Percentiles rank a stretch among this genome's conserved stretches.
Evolutionary conservation across 2,329 filamentous ascomycete species (phyloP).

Genomic region (Penicillium sumatraense): DNA sequence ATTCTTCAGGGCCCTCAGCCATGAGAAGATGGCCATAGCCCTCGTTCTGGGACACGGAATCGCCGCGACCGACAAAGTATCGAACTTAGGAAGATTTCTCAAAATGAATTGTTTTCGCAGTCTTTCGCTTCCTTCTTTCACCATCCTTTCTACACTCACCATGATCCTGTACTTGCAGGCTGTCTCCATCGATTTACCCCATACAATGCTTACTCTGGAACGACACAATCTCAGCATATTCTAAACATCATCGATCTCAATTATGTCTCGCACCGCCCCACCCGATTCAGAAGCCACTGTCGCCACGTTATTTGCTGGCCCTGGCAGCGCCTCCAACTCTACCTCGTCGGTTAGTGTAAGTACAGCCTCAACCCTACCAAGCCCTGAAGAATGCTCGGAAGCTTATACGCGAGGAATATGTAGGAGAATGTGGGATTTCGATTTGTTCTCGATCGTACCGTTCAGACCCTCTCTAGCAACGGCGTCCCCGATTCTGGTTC

Average conservation of each 20-base stretch:
- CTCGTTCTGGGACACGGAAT: slow-evolving; percentile 3
- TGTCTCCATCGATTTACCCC: slow-evolving; percentile 4
- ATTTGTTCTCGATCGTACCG: slow-evolving; percentile 55
- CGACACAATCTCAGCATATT: slow-evolving; percentile 6
- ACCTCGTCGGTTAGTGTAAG: slow-evolving; percentile 43
- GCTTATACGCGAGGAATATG: not conserved
- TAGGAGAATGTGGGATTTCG: slow-evolving; percentile 40
- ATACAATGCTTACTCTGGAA: not conserved
- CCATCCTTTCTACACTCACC: not conserved
- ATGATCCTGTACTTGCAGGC: slow-evolving; percentile 8
- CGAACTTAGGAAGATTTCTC: not conserved
- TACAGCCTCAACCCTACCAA: slow-evolving; percentile 11
- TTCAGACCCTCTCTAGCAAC: slow-evolving; percentile 77
- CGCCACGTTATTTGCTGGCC: slow-evolving; percentile 41
- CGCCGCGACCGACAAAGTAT: slow-evolving; percentile 11
- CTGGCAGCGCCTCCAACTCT: slow-evolving; percentile 36
- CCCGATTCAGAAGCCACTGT: slow-evolving; percentile 34
- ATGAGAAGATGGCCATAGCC: slow-evolving; percentile 12
- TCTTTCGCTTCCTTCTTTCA: not conserved
- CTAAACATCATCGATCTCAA: slow-evolving; percentile 5
- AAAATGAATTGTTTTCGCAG: slow-evolving; percentile 4
- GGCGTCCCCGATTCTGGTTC: slow-evolving; percentile 64
- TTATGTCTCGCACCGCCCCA: slow-evolving; percentile 22
- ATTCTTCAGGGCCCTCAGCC: slow-evolving; percentile 18
- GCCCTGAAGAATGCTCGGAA: not conserved